Evolutionary conservation across 1,284 basidiomycete species (phyloP).

Genomic region (Entoloma clypeatum): DNA sequence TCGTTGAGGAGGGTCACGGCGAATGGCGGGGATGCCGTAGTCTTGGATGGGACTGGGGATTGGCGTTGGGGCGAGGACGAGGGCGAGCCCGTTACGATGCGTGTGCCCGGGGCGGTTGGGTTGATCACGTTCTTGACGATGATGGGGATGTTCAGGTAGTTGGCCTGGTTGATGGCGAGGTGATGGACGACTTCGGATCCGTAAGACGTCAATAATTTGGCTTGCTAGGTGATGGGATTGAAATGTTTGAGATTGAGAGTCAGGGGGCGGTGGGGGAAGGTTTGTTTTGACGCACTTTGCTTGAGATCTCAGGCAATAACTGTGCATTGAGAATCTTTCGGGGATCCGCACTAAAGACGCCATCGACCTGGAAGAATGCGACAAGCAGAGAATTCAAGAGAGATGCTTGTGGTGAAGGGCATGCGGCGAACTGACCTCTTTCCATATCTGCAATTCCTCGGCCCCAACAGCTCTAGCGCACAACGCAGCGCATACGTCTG

Average conservation of each 20-base stretch:
- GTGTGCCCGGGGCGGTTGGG: conserved; percentile 10
- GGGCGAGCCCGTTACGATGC: neutral
- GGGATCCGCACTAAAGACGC: conserved; percentile 13
- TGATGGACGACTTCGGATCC: conserved; percentile 12
- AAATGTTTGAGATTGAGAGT: neutral
- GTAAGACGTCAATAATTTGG: conserved; percentile 12
- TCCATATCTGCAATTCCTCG: conserved; percentile 12
- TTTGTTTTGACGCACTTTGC: conserved; percentile 1
- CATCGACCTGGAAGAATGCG: conserved; percentile 8
- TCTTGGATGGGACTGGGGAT: neutral
- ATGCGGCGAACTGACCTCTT: conserved; percentile 4
- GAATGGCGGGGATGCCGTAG: neutral
- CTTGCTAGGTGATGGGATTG: conserved; percentile 5
- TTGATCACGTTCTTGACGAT: conserved; percentile 12
- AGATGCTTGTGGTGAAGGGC: neutral
- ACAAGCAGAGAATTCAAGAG: neutral
- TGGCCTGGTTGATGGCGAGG: conserved; percentile 12
- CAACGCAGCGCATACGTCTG: conserved; percentile 12
- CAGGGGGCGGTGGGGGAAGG: neutral
- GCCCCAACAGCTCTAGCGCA: conserved; percentile 10
- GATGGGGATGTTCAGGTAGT: conserved; percentile 7
- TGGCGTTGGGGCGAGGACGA: neutral
- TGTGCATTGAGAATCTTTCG: conserved; percentile 8
- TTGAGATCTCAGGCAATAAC: conserved; percentile 7
- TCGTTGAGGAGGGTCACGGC: conserved; percentile 11